phyloP scores from a whole-genome alignment of 352 stramenopile species.

The Aphanomyces cochlioides region DNA sequence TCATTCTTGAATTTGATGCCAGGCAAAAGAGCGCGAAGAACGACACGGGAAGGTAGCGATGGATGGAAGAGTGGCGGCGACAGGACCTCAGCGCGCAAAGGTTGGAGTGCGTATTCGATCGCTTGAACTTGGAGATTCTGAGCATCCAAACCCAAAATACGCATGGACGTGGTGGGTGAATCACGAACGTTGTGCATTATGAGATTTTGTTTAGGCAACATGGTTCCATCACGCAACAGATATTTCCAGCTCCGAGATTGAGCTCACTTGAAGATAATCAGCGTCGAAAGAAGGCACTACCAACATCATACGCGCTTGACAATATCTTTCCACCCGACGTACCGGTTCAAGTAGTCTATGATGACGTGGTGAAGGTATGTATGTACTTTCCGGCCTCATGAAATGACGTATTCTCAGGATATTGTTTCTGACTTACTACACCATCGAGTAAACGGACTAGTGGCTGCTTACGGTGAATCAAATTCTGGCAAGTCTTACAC shows the following conservation, averaged over 20 bases:
- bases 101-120: constrained; percentile 16
- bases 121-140: neutral
- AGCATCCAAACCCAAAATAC: neutral
- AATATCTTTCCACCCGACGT: constrained; percentile 13
- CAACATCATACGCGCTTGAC: constrained; percentile 24
- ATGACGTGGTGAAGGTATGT: neutral
- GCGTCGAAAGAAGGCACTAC: constrained; percentile 1
- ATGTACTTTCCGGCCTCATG: too few species aligned
- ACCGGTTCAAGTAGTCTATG: neutral
- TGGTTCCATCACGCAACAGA: constrained; percentile 17
- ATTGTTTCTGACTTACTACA: too few species aligned
- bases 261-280: neutral
- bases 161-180: constrained; percentile 22
- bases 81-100: neutral
- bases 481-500: constrained; percentile 25
- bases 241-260: constrained; percentile 13
- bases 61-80: too few species aligned
- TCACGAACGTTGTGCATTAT: neutral
- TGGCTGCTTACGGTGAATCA: constrained; percentile 16
- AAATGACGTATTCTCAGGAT: too few species aligned
- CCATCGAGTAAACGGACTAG: constrained; percentile 5
- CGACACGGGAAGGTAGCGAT: too few species aligned
- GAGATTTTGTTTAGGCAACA: constrained; percentile 11
- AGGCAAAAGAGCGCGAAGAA: too few species aligned
- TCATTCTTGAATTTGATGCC: too few species aligned